Base-by-base conservation (phyloP, 495 filamentous ascomycete genomes). In the Sporormia fimetaria region DNA sequence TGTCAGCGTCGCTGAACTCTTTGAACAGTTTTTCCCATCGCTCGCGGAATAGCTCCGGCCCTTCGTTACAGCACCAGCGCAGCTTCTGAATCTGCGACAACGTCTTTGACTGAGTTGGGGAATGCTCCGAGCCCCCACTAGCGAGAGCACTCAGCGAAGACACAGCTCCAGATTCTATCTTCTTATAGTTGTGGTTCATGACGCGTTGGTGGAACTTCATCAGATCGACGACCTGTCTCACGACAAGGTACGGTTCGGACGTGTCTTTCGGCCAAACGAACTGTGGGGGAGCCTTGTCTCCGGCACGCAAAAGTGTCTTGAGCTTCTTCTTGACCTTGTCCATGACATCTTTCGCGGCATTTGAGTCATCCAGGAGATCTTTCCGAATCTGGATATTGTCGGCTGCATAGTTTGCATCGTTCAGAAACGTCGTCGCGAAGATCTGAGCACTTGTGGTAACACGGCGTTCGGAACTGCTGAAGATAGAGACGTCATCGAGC, bases 311-410 rank as follows among this genome's bases (percentile, higher is more conserved):
- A 25, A 98, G 68, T 2, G 80, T 74, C 63, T 98, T 98, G 4
- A 98, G 68, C 74, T 92, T 94, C 72, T 95, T 96, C 69, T 98
- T 98, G 32, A 98, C 90, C 58, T 92, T 94, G 62, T 98, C 90
- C 87, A 95, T 98, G 52, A 92, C 87, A 62, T 96, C 92, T 60
- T 98, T 98, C 37, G 90, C 90, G n/a, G 90, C 90, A 63, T 98
- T 98, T 1, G 86, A 94, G 56, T 98, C 90, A 58, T 98, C 90
- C 5, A 98, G 68, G 2, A 98, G 69, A 59, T 96, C 87, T 58
- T 98, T 98, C 29, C 90, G 75, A 42, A 96, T 74, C 34, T 77
- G 78, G 48, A 95, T 87, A 39, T 78, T 81, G 39, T 90, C 81
- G 28, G 82, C 73, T 0, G 83, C 76, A 11, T 94, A 62, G 29